Conservation (phyloP, 805 yeast genomes). For the Torulaspora indica region DNA sequence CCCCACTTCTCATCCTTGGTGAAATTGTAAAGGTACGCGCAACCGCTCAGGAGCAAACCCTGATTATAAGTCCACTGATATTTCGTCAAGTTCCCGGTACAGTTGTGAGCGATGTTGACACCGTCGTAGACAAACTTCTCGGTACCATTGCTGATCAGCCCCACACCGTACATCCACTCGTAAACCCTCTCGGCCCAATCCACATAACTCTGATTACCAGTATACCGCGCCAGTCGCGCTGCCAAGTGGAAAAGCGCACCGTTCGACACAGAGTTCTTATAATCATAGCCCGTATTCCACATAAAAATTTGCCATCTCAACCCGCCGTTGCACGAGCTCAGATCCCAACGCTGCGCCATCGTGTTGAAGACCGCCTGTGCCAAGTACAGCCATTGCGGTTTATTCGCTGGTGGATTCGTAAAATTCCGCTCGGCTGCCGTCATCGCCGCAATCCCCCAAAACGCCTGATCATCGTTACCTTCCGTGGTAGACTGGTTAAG, state of each 20-base stretch:
- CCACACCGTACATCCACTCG: slow-evolving; percentile 67
- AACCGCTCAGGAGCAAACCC: slow-evolving; percentile 72
- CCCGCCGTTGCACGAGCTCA: slow-evolving; percentile 72
- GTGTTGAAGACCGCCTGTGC: slow-evolving; percentile 89
- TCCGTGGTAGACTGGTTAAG: slow-evolving; percentile 84
- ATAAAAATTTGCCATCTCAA: slow-evolving; percentile 93
- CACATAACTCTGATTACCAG: slow-evolving; percentile 65
- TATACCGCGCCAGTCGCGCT: slow-evolving; percentile 80
- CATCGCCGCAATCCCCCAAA: slow-evolving; percentile 94
- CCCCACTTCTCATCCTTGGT: slow-evolving; percentile 67
- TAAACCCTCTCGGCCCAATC: slow-evolving; percentile 72
- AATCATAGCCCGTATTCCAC: slow-evolving; percentile 92
- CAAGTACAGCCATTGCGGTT: slow-evolving; percentile 73
- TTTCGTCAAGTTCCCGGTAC: slow-evolving; percentile 48
- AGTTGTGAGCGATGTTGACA: slow-evolving; percentile 53
- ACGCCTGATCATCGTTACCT: slow-evolving; percentile 97
- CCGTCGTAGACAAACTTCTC: slow-evolving; percentile 58
- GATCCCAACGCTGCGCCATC: slow-evolving; percentile 88
- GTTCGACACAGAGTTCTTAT: slow-evolving; percentile 87
- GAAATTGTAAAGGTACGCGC: slow-evolving; percentile 72
- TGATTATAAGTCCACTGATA: slow-evolving; percentile 85
- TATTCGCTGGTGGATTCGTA: slow-evolving; percentile 54
- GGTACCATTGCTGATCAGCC: slow-evolving; percentile 42
- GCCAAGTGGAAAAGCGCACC: slow-evolving; percentile 85
- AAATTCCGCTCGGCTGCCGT: slow-evolving; percentile 88